phyloP scores from a whole-genome alignment of 2,329 filamentous ascomycete genomes.

The Ciborinia camelliae region DNA sequence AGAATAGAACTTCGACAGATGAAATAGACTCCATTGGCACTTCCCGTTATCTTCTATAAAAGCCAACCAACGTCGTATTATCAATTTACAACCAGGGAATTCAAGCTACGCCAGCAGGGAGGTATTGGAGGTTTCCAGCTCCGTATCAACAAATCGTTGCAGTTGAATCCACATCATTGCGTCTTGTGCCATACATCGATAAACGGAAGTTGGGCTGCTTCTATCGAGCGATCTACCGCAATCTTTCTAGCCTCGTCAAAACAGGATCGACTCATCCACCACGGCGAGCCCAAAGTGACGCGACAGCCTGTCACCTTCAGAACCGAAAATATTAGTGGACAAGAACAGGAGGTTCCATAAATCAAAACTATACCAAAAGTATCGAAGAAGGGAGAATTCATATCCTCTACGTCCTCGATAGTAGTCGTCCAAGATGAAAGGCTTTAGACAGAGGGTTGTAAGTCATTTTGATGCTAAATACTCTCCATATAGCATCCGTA shows the following conservation, averaged over 20 bases:
- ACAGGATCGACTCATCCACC: slow-evolving; percentile 9
- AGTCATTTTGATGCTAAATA: slow-evolving; percentile 42
- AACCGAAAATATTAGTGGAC: neutral
- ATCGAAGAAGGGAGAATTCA: neutral
- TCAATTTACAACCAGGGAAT: neutral
- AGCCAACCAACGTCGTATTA: slow-evolving; percentile 10
- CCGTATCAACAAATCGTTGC: slow-evolving; percentile 1
- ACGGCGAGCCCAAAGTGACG: slow-evolving; percentile 7
- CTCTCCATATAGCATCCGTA: slow-evolving; percentile 16
- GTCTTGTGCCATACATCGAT: slow-evolving; percentile 1
- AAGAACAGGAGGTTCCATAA: neutral
- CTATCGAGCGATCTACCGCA: slow-evolving; percentile 4
- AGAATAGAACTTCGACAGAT: slow-evolving; percentile 6
- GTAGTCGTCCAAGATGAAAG: slow-evolving; percentile 70
- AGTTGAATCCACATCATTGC: slow-evolving; percentile 7
- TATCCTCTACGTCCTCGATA: neutral
- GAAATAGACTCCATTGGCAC: slow-evolving; percentile 10
- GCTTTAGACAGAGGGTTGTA: slow-evolving; percentile 96
- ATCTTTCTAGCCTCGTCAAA: slow-evolving; percentile 5
- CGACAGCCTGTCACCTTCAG: slow-evolving; percentile 1
- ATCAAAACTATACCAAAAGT: neutral
- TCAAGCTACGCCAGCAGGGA: neutral
- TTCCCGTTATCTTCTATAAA: neutral
- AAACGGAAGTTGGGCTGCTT: slow-evolving; percentile 2
- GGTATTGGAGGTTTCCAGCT: neutral